Conservation (phyloP, 306 rosid species). For the Canavalia ensiformis region DNA sequence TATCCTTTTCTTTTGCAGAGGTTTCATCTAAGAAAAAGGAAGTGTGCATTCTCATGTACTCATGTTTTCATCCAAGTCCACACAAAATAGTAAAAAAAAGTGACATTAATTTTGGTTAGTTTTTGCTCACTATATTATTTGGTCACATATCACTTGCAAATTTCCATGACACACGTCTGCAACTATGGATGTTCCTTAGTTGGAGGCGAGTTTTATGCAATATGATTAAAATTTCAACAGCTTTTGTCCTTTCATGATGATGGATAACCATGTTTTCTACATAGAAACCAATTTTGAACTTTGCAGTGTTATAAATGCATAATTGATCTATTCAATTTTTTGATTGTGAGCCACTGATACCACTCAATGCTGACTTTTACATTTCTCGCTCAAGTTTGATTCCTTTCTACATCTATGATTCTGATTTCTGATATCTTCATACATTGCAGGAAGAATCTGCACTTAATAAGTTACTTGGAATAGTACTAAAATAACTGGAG, state of each 20-base stretch:
- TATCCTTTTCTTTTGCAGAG: constrained; percentile 11
- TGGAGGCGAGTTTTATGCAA: not conserved
- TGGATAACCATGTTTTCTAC: not conserved
- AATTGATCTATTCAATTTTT: not conserved
- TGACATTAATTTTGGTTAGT: not conserved
- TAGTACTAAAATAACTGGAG: not conserved
- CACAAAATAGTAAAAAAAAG: not conserved
- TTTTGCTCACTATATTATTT: not conserved
- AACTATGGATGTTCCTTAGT: not conserved
- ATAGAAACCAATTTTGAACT: not conserved
- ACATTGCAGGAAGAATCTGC: not conserved
- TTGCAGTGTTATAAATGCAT: not conserved
- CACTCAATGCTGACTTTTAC: not conserved
- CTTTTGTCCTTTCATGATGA: not conserved
- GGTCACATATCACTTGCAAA: not conserved
- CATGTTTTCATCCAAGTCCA: not conserved
- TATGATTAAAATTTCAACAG: not conserved
- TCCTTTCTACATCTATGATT: not conserved
- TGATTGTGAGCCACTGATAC: not conserved
- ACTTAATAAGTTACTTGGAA: not conserved
- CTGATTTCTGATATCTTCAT: not conserved
- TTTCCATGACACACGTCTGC: not conserved
- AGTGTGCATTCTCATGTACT: not conserved
- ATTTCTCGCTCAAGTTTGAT: not conserved
- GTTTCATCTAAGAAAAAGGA: not conserved